Conservation (phyloP, 257 asterid species). For the Penstemon newberryi region DNA sequence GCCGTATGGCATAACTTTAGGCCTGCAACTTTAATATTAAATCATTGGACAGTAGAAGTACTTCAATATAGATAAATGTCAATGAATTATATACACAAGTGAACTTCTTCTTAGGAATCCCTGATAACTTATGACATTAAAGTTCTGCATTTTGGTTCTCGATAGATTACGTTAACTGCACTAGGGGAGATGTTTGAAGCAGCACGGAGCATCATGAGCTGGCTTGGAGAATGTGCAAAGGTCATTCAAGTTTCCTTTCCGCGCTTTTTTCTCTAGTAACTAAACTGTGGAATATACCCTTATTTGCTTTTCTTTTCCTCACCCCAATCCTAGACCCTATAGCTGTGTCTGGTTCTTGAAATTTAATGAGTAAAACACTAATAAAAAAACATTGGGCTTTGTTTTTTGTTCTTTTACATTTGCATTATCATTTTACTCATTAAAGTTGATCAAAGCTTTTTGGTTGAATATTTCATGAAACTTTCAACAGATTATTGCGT, state of each 20-base stretch:
- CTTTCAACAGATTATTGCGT: conserved; percentile 70
- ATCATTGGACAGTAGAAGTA: neutral
- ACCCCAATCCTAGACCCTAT: neutral
- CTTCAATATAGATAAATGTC: neutral
- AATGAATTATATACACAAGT: neutral
- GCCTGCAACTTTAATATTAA: conserved; percentile 11
- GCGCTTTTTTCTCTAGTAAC: neutral
- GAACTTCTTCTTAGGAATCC: neutral
- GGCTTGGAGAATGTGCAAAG: conserved; percentile 99
- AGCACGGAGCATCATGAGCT: conserved; percentile 87
- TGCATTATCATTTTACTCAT: too few relatives aligned
- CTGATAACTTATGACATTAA: neutral
- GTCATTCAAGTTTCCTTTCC: conserved; percentile 26
- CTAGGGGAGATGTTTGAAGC: conserved; percentile 95
- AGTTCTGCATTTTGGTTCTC: conserved; percentile 29
- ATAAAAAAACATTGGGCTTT: too few relatives aligned
- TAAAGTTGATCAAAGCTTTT: too few relatives aligned
- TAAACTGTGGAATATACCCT: neutral
- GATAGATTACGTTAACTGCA: conserved; percentile 83
- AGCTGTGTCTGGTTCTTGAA: neutral
- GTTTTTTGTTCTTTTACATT: too few relatives aligned
- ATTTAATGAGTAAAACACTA: too few relatives aligned
- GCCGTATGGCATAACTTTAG: conserved; percentile 23
- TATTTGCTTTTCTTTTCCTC: neutral
- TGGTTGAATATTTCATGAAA: conserved; percentile 29